Conservation (phyloP, 2,329 filamentous ascomycete species). For the Sporothrix humicola region DNA sequence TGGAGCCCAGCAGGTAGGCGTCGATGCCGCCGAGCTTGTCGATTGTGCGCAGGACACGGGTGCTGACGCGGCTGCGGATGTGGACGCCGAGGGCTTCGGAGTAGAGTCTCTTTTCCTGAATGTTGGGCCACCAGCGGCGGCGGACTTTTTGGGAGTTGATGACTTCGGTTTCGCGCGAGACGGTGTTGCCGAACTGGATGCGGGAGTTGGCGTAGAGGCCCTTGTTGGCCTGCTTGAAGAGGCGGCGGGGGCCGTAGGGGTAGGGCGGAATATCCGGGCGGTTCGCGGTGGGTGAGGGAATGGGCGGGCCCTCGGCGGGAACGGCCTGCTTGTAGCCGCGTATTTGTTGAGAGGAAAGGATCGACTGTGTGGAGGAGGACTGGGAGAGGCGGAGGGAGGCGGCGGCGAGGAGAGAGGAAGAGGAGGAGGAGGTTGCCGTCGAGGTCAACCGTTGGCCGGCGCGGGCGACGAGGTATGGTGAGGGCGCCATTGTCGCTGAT, state of each 20-base stretch:
- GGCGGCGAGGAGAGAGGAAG: not conserved
- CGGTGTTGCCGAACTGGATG: conserved; percentile 80
- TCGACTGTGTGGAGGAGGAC: conserved; percentile 45
- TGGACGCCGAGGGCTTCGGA: conserved; percentile 65
- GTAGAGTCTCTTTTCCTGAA: conserved; percentile 71
- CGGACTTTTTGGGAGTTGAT: conserved; percentile 61
- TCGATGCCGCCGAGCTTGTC: conserved; percentile 88
- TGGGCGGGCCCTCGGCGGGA: conserved; percentile 44
- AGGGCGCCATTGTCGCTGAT: conserved; percentile 22
- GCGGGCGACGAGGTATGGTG: conserved; percentile 25
- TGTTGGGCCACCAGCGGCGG: conserved; percentile 76
- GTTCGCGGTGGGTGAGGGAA: conserved; percentile 54
- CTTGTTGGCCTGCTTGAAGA: conserved; percentile 81
- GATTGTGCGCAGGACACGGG: conserved; percentile 74
- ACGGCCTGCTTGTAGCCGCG: conserved; percentile 42
- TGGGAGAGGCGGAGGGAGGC: conserved; percentile 1
- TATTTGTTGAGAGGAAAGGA: conserved; percentile 39
- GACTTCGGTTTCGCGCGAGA: conserved; percentile 68
- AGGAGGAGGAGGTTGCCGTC: conserved; percentile 20
- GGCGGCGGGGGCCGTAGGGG: conserved; percentile 70
- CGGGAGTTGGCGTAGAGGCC: conserved; percentile 73
- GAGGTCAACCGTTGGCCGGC: conserved; percentile 26
- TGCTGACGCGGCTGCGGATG: conserved; percentile 71
- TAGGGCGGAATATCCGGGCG: conserved; percentile 62
- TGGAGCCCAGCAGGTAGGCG: conserved; percentile 84